phyloP scores from a whole-genome alignment of 768 basidiomycete genomes.

The Boletus rex-veris region DNA sequence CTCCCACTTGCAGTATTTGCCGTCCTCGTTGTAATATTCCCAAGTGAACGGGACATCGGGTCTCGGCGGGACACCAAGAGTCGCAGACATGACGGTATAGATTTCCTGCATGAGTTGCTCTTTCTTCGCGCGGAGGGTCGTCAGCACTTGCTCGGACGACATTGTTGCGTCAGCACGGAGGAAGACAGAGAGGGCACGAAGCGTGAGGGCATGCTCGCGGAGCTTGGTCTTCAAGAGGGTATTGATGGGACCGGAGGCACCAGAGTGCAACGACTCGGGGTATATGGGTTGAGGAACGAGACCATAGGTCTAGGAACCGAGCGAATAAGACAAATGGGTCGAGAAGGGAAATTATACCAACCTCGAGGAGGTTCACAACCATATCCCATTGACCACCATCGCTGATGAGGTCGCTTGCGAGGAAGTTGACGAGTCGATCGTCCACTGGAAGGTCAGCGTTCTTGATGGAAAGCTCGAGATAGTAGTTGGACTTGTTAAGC shows the following conservation, averaged over 20 bases:
- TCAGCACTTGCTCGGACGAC: slow-evolving; percentile 44
- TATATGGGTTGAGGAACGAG: slow-evolving; percentile 79
- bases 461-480: slow-evolving; percentile 84
- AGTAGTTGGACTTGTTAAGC: slow-evolving; percentile 87
- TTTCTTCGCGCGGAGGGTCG: slow-evolving; percentile 75
- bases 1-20: slow-evolving; percentile 69
- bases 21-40: slow-evolving; percentile 85
- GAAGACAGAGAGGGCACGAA: slow-evolving; percentile 59
- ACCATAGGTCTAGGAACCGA: slow-evolving; percentile 61
- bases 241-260: slow-evolving; percentile 70
- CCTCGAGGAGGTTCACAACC: slow-evolving; percentile 66
- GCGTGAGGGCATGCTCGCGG: slow-evolving; percentile 82
- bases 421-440: slow-evolving; percentile 74
- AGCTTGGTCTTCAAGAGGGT: slow-evolving; percentile 83
- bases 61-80: slow-evolving; percentile 81
- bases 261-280: slow-evolving; percentile 84
- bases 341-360: slow-evolving; percentile 19
- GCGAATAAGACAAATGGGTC: slow-evolving; percentile 28
- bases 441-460: slow-evolving; percentile 77
- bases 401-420: slow-evolving; percentile 73
- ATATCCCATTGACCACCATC: slow-evolving; percentile 98
- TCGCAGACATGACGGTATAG: slow-evolving; percentile 79
- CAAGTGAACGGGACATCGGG: slow-evolving; percentile 72
- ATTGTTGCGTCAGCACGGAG: slow-evolving; percentile 46
- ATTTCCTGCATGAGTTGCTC: slow-evolving; percentile 81